phyloP scores from a whole-genome alignment of 768 basidiomycete species.

The Exidia glandulosa region DNA sequence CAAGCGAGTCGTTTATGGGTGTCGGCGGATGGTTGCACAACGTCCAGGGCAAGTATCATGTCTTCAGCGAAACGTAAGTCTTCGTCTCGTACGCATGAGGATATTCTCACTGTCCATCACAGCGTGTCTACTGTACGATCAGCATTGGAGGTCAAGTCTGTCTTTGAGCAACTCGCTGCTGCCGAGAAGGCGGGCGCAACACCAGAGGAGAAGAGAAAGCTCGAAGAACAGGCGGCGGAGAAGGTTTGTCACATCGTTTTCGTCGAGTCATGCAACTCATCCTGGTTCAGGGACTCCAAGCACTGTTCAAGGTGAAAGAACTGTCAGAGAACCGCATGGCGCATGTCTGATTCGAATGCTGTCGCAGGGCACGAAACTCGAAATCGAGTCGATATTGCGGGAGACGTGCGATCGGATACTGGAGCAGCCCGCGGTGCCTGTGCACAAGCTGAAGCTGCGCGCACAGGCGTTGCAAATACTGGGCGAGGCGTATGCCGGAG shows the following conservation, averaged over 20 bases:
- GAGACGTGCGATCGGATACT: constrained; percentile 81
- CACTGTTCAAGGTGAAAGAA: constrained; percentile 68
- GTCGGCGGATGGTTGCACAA: constrained; percentile 91
- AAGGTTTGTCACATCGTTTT: constrained; percentile 29
- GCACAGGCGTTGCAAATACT: constrained; percentile 77
- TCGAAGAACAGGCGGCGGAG: constrained; percentile 90
- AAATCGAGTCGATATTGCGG: constrained; percentile 79
- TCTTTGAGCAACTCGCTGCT: constrained; percentile 86
- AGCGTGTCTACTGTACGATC: constrained; percentile 79
- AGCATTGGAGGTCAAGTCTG: constrained; percentile 79
- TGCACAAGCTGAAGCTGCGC: constrained; percentile 51
- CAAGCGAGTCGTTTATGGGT: constrained; percentile 56
- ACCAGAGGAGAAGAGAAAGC: constrained; percentile 62
- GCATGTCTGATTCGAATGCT: not conserved
- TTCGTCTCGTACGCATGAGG: not conserved
- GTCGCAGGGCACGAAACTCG: constrained; percentile 74
- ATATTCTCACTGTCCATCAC: not conserved
- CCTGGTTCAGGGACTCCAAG: constrained; percentile 49
- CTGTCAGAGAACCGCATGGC: not conserved
- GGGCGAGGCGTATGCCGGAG: constrained; percentile 65
- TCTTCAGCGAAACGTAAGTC: constrained; percentile 83
- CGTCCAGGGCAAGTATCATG: constrained; percentile 85
- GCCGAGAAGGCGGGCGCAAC: constrained; percentile 80
- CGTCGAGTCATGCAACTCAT: not conserved
- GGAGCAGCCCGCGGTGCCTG: constrained; percentile 39